These are phyloP conservation scores for Orychophragmus violaceus DNA, from an alignment of 345 rosid species.

Conservation along the genomic window DNA sequence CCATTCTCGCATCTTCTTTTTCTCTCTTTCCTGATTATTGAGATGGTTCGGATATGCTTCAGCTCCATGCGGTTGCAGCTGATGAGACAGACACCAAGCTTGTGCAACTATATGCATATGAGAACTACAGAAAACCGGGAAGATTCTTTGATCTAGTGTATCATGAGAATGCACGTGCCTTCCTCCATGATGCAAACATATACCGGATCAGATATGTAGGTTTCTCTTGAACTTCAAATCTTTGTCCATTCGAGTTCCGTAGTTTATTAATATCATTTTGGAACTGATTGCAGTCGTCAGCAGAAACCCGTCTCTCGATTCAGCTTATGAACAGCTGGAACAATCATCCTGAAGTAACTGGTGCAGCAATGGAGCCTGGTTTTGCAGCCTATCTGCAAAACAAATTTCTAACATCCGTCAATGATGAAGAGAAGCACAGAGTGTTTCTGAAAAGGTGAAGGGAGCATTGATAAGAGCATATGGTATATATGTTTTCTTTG, in stretches of 20 bases:
- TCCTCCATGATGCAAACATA: constrained; percentile 82
- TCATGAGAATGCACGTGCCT: constrained; percentile 76
- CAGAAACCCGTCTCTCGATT: constrained; percentile 55
- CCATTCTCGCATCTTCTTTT: not conserved
- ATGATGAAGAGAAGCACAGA: constrained; percentile 60
- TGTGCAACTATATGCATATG: constrained; percentile 74
- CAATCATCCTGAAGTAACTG: constrained; percentile 76
- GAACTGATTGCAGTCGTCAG: constrained; percentile 51
- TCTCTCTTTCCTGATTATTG: not conserved
- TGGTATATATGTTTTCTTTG: not conserved
- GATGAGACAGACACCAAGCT: constrained; percentile 93
- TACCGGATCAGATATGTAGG: constrained; percentile 91
- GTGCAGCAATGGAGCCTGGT: constrained; percentile 69
- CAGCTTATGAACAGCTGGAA: constrained; percentile 89
- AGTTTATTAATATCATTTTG: not conserved
- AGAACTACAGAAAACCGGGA: constrained; percentile 66
- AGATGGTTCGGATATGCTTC: constrained; percentile 21
- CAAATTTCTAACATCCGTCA: constrained; percentile 49
- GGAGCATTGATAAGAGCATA: constrained; percentile 1
- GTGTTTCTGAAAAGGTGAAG: constrained; percentile 71
- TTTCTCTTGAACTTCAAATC: constrained; percentile 3
- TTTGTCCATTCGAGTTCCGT: constrained; percentile 1
- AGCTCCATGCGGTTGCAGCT: constrained; percentile 81
- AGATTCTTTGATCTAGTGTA: constrained; percentile 67
- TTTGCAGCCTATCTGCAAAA: constrained; percentile 75